These are phyloP conservation scores for Starmera amethionina DNA, from an alignment of 805 yeast genomes.

Conservation along the genomic window DNA sequence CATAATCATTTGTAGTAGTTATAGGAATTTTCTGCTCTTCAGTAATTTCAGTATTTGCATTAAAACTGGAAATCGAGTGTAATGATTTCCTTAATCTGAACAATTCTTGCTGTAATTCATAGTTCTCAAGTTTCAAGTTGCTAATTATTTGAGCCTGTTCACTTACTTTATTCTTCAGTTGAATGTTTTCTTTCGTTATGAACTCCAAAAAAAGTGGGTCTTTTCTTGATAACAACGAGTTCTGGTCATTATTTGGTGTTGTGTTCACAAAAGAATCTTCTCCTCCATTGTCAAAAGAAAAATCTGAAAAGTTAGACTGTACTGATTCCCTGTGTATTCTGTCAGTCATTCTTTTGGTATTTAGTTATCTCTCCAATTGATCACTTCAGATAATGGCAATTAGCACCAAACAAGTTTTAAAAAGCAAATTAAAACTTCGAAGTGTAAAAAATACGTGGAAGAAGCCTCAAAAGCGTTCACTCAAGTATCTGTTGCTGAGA, in stretches of 20 bases:
- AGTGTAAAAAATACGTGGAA: no score
- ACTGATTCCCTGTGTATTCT: conserved; percentile 1
- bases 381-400: no score
- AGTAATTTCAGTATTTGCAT: neutral
- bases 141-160: conserved; percentile 10
- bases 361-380: no score
- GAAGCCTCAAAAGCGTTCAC: no score
- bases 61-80: neutral
- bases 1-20: neutral
- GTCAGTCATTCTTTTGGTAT: neutral
- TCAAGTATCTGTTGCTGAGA: no score
- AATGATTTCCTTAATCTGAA: neutral
- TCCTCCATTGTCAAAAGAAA: conserved; percentile 2
- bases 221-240: conserved; percentile 4
- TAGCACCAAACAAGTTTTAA: no score
- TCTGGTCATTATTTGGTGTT: neutral
- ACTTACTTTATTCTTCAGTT: conserved; percentile 8
- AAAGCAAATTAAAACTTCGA: no score
- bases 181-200: conserved; percentile 7
- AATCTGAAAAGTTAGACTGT: conserved; percentile 2
- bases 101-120: conserved; percentile 4
- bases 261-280: neutral
- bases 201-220: conserved; percentile 4
- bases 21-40: neutral
- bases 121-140: conserved; percentile 9